Evolutionary conservation across 192 early-diverging fungal species (phyloP), one percentile per base, ranked within the genome.

Genomic region (Jimgerdemannia flammicorona): DNA sequence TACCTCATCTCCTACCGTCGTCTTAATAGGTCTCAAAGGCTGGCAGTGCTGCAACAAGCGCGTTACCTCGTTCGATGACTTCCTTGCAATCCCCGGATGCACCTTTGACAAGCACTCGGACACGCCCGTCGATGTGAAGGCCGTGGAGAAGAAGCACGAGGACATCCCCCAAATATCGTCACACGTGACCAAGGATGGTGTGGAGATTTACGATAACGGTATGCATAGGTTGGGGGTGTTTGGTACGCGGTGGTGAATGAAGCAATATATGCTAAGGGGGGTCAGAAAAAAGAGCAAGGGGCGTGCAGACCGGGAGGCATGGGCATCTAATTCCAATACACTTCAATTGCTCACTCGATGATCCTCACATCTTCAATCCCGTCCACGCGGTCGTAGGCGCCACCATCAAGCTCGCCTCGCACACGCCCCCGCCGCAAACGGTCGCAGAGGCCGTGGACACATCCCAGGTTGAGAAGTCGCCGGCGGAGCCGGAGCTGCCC

Each of bases 41-140:
- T 99, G 96, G 96, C 90, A 90, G 65, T 99, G 98, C 84, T 99
- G 98, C 85, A 82, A 87, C 40, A 95, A 96, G 71, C 89, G 94
- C 43, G 96, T 97, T 71, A 84, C 80, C 43, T 92, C 93, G 66
- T 99, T 99, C 78, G 92, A 98, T 82, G 95, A 95, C 59, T 99
- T 99, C 84, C 81, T 97, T 69, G 88, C 91, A 70, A 96, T 95
- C 66, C 87, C 89, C 43, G 96, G 97, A 29, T 99, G 98, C 84
- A 84, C 91, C 67, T 83, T 89, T 59, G 96, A 96, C 39, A 75
- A 84, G 39, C 98, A 99, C 70, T 80, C 84, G 2, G 75, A 80
- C 67, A 80, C 78, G 54, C 42, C 40, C 4, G 72, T 73, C 19
- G 79, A 74, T 3, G 76, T 75, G 43, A 76, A 79, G 4, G 72